Percentiles rank a stretch among this genome's conserved stretches.
These are phyloP conservation scores for Falciphora oryzae DNA, from an alignment of 2,329 filamentous ascomycete genomes.

Conservation along the genomic window DNA sequence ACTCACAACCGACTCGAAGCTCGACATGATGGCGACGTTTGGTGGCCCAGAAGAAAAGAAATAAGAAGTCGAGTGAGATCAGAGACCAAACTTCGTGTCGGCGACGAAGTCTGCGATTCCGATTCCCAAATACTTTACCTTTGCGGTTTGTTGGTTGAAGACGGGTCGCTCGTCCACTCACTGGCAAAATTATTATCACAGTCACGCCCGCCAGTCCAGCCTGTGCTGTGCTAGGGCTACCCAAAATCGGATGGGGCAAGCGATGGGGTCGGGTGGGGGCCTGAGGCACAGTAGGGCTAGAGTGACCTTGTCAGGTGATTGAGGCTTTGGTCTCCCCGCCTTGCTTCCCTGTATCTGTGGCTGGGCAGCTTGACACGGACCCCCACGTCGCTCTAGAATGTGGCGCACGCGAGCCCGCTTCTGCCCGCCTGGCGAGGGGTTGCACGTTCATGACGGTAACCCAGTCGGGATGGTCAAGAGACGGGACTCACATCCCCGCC, in stretches of 20 bases:
- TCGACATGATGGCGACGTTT: conserved; percentile 49
- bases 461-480: no score
- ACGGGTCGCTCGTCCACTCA: conserved; percentile 10
- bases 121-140: conserved; percentile 12
- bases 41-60: not conserved
- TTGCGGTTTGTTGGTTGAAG: conserved; percentile 12
- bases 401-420: not conserved
- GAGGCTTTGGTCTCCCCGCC: not conserved
- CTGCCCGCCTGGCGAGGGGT: not conserved
- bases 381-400: not conserved
- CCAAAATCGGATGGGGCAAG: conserved; percentile 5
- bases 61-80: conserved; percentile 12
- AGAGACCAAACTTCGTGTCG: conserved; percentile 19
- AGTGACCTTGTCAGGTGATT: conserved; percentile 10
- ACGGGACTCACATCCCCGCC: no score
- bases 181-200: conserved; percentile 10
- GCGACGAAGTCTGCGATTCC: conserved; percentile 16
- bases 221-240: conserved; percentile 8
- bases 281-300: conserved; percentile 9
- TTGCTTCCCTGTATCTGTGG: not conserved
- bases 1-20: conserved; percentile 68
- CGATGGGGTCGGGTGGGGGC: conserved; percentile 3
- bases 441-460: not conserved
- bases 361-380: not conserved
- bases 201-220: not conserved